Evolutionary conservation across 2,329 filamentous ascomycete genomes (phyloP).

Genomic region (Cladosporium cucumerinum): DNA sequence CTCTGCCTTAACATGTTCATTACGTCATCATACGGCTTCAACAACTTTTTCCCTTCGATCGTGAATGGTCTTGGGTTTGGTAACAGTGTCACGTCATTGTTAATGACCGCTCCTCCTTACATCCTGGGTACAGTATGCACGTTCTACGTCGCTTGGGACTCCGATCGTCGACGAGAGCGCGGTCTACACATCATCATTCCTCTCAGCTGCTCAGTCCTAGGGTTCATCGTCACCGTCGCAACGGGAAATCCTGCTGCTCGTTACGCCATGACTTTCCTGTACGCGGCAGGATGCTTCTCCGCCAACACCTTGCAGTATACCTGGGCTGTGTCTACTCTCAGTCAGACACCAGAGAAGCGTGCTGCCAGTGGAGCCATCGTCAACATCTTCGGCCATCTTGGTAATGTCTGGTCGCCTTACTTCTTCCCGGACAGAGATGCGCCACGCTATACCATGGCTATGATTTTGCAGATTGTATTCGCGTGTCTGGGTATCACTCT

Average conservation of each 20-base stretch:
- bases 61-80: conserved; percentile 33
- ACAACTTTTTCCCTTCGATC: conserved; percentile 12
- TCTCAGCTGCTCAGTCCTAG: not conserved
- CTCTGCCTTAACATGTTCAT: conserved; percentile 1
- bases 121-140: conserved; percentile 23
- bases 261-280: conserved; percentile 35
- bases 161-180: conserved; percentile 39
- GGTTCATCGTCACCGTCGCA: conserved; percentile 12
- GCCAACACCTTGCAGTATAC: conserved; percentile 38
- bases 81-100: conserved; percentile 32
- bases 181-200: conserved; percentile 33
- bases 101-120: conserved; percentile 35
- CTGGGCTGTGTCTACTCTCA: conserved; percentile 37
- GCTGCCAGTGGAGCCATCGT: conserved; percentile 49
- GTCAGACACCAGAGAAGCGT: conserved; percentile 43
- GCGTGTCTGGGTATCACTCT: conserved; percentile 11
- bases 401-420: conserved; percentile 42
- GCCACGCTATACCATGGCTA: conserved; percentile 18
- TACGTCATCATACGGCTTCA: conserved; percentile 3
- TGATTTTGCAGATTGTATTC: conserved; percentile 17
- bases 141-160: conserved; percentile 34
- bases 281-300: conserved; percentile 34
- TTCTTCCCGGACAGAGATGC: conserved; percentile 32
- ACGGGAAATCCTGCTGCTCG: conserved; percentile 17
- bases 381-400: conserved; percentile 46